These are phyloP conservation scores for Salix caprea DNA, from an alignment of 345 rosid genomes.

Conservation along the genomic window DNA sequence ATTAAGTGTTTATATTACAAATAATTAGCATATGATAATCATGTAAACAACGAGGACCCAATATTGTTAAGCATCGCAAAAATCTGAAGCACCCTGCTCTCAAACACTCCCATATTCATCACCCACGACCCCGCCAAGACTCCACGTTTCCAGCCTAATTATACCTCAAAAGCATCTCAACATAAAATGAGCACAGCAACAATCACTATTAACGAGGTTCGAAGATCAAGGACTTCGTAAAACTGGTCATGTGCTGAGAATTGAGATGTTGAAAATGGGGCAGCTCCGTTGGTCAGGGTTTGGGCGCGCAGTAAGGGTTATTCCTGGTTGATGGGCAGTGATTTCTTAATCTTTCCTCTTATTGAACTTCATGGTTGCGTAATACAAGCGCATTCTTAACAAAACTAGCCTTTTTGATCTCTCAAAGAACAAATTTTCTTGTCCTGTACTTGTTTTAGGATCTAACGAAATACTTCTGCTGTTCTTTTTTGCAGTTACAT, in stretches of 20 bases:
- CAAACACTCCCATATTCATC: conserved; percentile 67
- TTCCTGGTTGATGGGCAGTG: background rate
- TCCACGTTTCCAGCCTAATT: conserved; percentile 45
- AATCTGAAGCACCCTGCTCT: conserved; percentile 53
- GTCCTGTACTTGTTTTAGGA: background rate
- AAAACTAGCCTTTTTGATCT: background rate
- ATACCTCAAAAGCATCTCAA: conserved; percentile 69
- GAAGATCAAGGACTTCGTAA: no score
- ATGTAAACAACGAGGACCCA: conserved; percentile 77
- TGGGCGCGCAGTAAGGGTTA: conserved; percentile 37
- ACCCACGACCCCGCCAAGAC: conserved; percentile 68
- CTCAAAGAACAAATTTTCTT: background rate
- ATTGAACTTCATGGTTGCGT: background rate
- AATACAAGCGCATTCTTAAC: conserved; percentile 2
- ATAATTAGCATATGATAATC: conserved; percentile 47
- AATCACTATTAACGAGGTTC: conserved; percentile 37
- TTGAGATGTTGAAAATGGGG: no score
- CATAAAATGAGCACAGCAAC: conserved; percentile 67
- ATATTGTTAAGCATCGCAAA: conserved; percentile 58
- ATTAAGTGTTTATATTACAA: no score
- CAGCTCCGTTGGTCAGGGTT: no score
- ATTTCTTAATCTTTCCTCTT: background rate
- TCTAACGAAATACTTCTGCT: background rate
- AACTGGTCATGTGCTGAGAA: no score
- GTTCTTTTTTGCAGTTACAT: no score